Evolutionary conservation across 2,329 filamentous ascomycete species (phyloP).

Genomic region (Reticulascus tulasneorum): DNA sequence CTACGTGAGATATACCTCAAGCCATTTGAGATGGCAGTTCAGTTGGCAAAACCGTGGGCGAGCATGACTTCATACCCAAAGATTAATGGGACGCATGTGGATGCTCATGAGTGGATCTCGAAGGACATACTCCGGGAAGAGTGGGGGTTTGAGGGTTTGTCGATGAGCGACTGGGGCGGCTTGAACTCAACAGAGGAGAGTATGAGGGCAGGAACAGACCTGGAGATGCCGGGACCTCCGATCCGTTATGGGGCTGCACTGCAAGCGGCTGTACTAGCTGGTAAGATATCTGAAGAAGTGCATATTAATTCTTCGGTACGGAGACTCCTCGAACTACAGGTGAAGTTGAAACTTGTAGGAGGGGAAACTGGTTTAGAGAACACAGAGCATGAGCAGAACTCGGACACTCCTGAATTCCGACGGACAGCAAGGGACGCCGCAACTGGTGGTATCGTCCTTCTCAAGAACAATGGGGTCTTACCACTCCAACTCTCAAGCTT

Average conservation of each 20-base stretch:
- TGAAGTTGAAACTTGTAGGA: no score
- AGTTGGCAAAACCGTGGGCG: constrained; percentile 36
- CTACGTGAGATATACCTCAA: constrained; percentile 36
- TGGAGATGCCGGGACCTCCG: constrained; percentile 33
- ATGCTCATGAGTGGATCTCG: constrained; percentile 34
- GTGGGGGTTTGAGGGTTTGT: constrained; percentile 40
- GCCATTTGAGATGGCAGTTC: constrained; percentile 41
- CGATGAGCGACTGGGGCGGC: constrained; percentile 45
- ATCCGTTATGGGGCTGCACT: neutral
- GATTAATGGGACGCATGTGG: constrained; percentile 40
- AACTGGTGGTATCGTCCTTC: constrained; percentile 44
- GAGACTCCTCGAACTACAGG: no score
- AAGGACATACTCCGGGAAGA: constrained; percentile 35
- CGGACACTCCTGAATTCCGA: neutral
- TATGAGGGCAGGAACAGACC: constrained; percentile 24
- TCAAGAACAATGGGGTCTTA: constrained; percentile 60
- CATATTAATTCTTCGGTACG: neutral
- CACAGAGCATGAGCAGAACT: neutral
- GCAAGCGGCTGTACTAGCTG: neutral
- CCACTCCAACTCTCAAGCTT: constrained; percentile 35
- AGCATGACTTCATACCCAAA: constrained; percentile 45
- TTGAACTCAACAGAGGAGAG: constrained; percentile 28
- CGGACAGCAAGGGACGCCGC: neutral
- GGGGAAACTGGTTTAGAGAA: no score
- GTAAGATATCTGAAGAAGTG: neutral